Evolutionary conservation across 2,329 filamentous ascomycete genomes (phyloP).

Genomic region (Fusarium oxysporum): DNA sequence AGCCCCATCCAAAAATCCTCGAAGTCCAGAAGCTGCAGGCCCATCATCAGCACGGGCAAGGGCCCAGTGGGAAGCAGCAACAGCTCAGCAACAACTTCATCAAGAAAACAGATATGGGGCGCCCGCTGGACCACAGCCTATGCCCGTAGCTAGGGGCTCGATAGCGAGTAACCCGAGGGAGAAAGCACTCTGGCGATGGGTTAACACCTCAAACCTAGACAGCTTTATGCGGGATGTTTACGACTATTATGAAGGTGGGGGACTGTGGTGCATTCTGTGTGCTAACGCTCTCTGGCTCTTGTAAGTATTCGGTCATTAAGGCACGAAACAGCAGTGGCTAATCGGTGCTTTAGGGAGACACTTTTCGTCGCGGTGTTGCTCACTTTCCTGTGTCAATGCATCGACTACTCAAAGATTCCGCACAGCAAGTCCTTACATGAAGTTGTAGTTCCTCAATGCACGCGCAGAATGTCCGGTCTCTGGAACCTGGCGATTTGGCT

Average conservation of each 20-base stretch:
- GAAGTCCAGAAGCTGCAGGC: conserved; percentile 46
- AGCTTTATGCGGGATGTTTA: conserved; percentile 88
- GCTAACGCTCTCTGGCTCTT: conserved; percentile 78
- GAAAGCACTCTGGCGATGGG: conserved; percentile 91
- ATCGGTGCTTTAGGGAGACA: conserved; percentile 68
- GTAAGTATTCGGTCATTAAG: conserved; percentile 58
- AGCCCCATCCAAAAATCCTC: conserved; percentile 13
- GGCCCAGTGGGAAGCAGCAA: conserved; percentile 66
- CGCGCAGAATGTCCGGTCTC: conserved; percentile 76
- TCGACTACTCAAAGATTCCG: conserved; percentile 82
- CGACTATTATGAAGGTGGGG: conserved; percentile 84
- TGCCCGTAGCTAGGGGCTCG: conserved; percentile 46
- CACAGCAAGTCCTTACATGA: conserved; percentile 68
- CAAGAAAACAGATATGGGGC: conserved; percentile 49
- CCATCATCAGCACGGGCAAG: conserved; percentile 58
- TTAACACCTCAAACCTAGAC: conserved; percentile 89
- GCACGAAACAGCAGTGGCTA: conserved; percentile 5
- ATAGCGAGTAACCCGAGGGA: conserved; percentile 63
- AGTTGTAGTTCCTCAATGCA: conserved; percentile 78
- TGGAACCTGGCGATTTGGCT: conserved; percentile 87
- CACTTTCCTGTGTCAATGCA: conserved; percentile 86
- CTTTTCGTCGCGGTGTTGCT: conserved; percentile 85
- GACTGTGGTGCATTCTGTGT: conserved; percentile 86
- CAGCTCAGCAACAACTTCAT: conserved; percentile 64
- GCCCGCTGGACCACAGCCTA: conserved; percentile 37